Evolutionary conservation across 352 stramenopile genomes (phyloP).

Genomic region (Globisporangium nagaii): DNA sequence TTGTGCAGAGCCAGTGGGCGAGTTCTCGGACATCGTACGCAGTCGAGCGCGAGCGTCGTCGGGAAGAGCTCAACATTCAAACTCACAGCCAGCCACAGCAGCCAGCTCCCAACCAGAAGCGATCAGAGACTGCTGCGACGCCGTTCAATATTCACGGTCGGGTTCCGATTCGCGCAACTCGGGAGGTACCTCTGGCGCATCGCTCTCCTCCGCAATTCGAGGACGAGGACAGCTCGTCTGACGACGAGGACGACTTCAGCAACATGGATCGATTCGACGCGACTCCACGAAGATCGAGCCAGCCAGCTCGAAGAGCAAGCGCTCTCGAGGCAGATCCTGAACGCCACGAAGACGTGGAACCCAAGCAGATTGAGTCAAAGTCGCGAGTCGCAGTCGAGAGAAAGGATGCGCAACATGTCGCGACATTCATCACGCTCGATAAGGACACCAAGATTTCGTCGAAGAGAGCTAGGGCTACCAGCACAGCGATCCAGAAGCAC

Average conservation of each 20-base stretch:
- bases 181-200: neutral
- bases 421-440: slow-evolving; percentile 16
- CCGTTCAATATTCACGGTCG: slow-evolving; percentile 22
- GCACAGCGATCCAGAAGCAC: neutral
- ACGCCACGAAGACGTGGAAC: neutral
- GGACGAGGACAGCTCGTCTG: slow-evolving; percentile 4
- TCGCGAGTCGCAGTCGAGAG: too few relatives aligned
- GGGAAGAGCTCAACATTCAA: too few relatives aligned
- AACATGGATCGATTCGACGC: neutral
- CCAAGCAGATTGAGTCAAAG: neutral
- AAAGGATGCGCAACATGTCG: slow-evolving; percentile 9
- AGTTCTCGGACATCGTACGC: slow-evolving; percentile 4
- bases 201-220: neutral
- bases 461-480: neutral
- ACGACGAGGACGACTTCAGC: neutral
- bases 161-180: slow-evolving; percentile 31
- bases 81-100: neutral
- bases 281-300: neutral
- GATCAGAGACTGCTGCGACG: too few relatives aligned
- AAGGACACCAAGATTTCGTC: neutral
- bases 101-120: neutral
- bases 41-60: neutral
- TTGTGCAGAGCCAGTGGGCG: slow-evolving; percentile 4
- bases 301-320: neutral
- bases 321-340: neutral